These are phyloP conservation scores for Curvularia sp. DNA, from an alignment of 2,329 filamentous ascomycete genomes.

Conservation along the genomic window DNA sequence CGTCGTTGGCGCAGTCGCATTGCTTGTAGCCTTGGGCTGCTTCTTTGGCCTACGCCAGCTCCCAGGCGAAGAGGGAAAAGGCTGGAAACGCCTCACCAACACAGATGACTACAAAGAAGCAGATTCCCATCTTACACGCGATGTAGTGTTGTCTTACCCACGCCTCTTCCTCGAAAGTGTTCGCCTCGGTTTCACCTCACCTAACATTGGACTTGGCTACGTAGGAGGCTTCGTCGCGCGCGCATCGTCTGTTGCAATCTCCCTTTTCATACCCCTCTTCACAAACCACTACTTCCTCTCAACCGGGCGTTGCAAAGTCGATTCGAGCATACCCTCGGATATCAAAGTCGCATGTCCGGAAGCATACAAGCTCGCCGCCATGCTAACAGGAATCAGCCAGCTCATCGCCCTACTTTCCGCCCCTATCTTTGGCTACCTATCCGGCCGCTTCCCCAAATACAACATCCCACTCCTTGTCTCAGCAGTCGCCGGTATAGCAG, in stretches of 20 bases:
- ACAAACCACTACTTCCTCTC: constrained; percentile 89
- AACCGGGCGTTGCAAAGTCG: constrained; percentile 75
- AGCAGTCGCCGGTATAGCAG: constrained; percentile 74
- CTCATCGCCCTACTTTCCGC: constrained; percentile 83
- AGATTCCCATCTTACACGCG: constrained; percentile 52
- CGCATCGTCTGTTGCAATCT: constrained; percentile 93
- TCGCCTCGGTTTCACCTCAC: constrained; percentile 73
- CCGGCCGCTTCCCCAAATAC: constrained; percentile 68
- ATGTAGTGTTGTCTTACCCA: constrained; percentile 64
- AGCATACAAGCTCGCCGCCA: constrained; percentile 87
- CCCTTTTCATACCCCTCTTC: constrained; percentile 90
- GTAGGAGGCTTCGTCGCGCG: constrained; percentile 93
- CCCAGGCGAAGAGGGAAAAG: constrained; percentile 79
- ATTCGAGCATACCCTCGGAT: constrained; percentile 58
- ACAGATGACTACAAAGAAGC: constrained; percentile 32
- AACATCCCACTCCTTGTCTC: constrained; percentile 78
- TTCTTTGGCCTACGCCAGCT: constrained; percentile 75
- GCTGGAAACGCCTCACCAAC: constrained; percentile 59
- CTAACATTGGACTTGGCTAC: constrained; percentile 84
- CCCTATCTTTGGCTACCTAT: constrained; percentile 84
- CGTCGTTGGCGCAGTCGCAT: constrained; percentile 75
- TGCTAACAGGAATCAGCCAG: constrained; percentile 88
- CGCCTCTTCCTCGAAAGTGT: constrained; percentile 52
- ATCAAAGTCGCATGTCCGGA: constrained; percentile 84
- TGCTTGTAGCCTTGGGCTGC: constrained; percentile 76